Conservation (phyloP, 176 grass and related monocot genomes). For the Triticum aestivum region DNA sequence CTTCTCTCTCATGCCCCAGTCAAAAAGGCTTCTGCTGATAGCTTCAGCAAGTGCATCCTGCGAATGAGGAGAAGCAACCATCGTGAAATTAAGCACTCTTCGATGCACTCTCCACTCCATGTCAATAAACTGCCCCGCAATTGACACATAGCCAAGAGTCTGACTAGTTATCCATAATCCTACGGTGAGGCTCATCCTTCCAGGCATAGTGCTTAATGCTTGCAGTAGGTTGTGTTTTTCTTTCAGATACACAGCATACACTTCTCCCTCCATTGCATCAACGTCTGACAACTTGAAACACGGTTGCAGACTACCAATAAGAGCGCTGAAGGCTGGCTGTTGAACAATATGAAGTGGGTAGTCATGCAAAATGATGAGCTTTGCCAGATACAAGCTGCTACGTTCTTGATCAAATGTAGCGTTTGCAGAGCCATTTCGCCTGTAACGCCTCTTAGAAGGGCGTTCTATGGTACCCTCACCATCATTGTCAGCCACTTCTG, state of each 20-base stretch:
- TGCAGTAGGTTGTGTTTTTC: slow-evolving; percentile 5
- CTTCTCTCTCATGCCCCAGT: slow-evolving; percentile 10
- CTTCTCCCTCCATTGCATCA: not conserved
- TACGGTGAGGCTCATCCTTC: slow-evolving; percentile 9
- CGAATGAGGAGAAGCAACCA: slow-evolving; percentile 10
- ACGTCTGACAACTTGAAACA: not conserved
- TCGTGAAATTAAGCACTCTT: slow-evolving; percentile 10
- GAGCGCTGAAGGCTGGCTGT: slow-evolving; percentile 1
- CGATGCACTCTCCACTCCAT: not conserved
- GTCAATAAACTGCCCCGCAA: slow-evolving; percentile 14
- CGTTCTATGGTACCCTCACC: slow-evolving; percentile 7
- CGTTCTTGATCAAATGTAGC: slow-evolving; percentile 43
- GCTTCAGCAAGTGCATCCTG: not conserved
- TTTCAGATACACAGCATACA: slow-evolving; percentile 16
- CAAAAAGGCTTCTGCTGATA: not conserved
- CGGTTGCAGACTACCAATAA: slow-evolving; percentile 5
- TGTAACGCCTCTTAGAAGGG: slow-evolving; percentile 44
- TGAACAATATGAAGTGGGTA: slow-evolving; percentile 15
- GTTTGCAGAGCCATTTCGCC: slow-evolving; percentile 48
- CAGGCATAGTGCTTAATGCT: slow-evolving; percentile 7
- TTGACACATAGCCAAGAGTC: slow-evolving; percentile 22
- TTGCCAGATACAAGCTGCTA: not conserved
- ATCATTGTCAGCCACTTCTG: slow-evolving; percentile 6
- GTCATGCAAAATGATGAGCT: slow-evolving; percentile 10
- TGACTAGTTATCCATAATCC: slow-evolving; percentile 24